phyloP scores from a whole-genome alignment of 2,329 filamentous ascomycete genomes.

The Fusarium liriodendri region DNA sequence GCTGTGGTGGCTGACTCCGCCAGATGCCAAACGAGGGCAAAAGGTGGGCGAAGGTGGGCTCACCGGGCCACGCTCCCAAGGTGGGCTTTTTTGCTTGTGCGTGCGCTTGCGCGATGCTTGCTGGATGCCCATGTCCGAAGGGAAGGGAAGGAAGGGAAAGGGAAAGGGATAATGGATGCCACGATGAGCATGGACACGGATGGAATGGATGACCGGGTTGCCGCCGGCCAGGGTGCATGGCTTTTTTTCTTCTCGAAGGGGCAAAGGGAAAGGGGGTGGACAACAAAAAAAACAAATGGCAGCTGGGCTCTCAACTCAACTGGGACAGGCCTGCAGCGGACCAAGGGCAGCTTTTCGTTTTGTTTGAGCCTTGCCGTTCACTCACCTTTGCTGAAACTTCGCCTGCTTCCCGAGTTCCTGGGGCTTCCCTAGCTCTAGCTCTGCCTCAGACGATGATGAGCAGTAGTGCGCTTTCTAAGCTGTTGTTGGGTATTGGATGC shows the following conservation, averaged over 20 bases:
- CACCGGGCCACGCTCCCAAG: slow-evolving; percentile 29
- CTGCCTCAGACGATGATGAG: slow-evolving; percentile 7
- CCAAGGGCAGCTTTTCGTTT: slow-evolving; percentile 38
- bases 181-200: slow-evolving; percentile 10
- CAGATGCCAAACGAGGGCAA: slow-evolving; percentile 32
- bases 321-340: slow-evolving; percentile 41
- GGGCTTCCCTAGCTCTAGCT: slow-evolving; percentile 5
- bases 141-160: background rate
- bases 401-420: slow-evolving; percentile 17
- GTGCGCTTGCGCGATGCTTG: slow-evolving; percentile 8
- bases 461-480: slow-evolving; percentile 6
- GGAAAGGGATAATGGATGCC: background rate
- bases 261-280: slow-evolving; percentile 9
- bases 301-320: slow-evolving; percentile 6
- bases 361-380: slow-evolving; percentile 2
- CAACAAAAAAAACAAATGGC: background rate
- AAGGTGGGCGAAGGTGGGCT: slow-evolving; percentile 40
- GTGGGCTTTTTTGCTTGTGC: slow-evolving; percentile 1
- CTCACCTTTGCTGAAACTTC: slow-evolving; percentile 19
- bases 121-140: slow-evolving; percentile 1
- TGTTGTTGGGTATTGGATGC: background rate
- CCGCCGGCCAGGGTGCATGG: background rate
- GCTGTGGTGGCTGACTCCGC: slow-evolving; percentile 13
- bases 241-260: background rate
- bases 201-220: slow-evolving; percentile 5